phyloP scores from a whole-genome alignment of 768 basidiomycete species.

The Boletus vermiculosoides region DNA sequence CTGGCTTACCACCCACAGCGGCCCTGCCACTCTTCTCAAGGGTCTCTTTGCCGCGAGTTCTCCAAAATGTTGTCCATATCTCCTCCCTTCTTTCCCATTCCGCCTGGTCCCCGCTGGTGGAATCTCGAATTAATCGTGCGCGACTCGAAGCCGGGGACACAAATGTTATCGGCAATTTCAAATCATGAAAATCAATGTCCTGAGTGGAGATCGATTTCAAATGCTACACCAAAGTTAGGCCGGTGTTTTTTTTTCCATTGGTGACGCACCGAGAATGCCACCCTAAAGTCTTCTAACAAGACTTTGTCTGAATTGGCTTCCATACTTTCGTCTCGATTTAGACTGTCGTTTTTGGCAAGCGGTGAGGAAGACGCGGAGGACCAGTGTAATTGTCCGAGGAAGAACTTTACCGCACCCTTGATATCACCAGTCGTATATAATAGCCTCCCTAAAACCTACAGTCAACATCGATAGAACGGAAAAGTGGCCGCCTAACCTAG shows the following conservation, averaged over 20 bases:
- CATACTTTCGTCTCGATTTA: slow-evolving; percentile 28
- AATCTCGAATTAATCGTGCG: slow-evolving; percentile 56
- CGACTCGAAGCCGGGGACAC: slow-evolving; percentile 57
- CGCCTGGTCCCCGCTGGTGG: slow-evolving; percentile 39
- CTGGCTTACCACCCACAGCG: slow-evolving; percentile 55
- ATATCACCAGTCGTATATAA: slow-evolving; percentile 90
- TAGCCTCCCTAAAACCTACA: slow-evolving; percentile 60
- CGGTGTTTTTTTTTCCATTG: background rate
- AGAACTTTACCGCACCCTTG: slow-evolving; percentile 70
- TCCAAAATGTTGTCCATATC: slow-evolving; percentile 63
- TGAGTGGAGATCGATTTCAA: slow-evolving; percentile 57
- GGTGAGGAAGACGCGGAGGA: slow-evolving; percentile 28
- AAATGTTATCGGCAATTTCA: slow-evolving; percentile 67
- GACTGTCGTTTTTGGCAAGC: slow-evolving; percentile 14
- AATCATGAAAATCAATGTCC: slow-evolving; percentile 39
- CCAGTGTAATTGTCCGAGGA: slow-evolving; percentile 67
- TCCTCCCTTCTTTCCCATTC: slow-evolving; percentile 68
- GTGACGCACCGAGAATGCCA: slow-evolving; percentile 74
- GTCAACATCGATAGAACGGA: slow-evolving; percentile 7
- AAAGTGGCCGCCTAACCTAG: slow-evolving; percentile 47
- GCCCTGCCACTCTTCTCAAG: slow-evolving; percentile 59
- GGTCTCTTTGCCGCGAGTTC: slow-evolving; percentile 48
- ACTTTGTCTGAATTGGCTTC: slow-evolving; percentile 56
- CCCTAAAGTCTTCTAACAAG: slow-evolving; percentile 83
- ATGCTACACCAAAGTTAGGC: slow-evolving; percentile 51